phyloP scores from a whole-genome alignment of 1,139 yeast genomes.

The Yamadazyma epiphylla region DNA sequence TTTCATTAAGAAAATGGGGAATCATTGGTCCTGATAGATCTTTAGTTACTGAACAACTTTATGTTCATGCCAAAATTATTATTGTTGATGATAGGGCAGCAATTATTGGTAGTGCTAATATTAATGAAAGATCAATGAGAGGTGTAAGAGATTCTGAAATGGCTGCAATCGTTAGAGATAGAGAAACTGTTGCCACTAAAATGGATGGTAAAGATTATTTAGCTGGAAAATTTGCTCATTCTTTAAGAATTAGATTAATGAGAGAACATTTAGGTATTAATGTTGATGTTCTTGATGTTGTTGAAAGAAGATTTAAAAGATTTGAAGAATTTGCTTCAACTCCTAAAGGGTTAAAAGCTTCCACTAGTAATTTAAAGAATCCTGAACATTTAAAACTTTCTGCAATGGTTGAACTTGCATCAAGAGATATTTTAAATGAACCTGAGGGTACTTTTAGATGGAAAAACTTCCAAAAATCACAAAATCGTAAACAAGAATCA shows the following conservation, averaged over 20 bases:
- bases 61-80: slow-evolving; percentile 89
- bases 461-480: slow-evolving; percentile 31
- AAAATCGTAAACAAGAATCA: slow-evolving; percentile 13
- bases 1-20: slow-evolving; percentile 94
- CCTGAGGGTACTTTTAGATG: slow-evolving; percentile 47
- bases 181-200: slow-evolving; percentile 63
- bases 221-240: slow-evolving; percentile 88
- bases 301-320: slow-evolving; percentile 69
- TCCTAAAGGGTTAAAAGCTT: slow-evolving; percentile 38
- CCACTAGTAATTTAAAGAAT: slow-evolving; percentile 36
- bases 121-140: slow-evolving; percentile 92
- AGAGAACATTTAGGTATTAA: slow-evolving; percentile 94
- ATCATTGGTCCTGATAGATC: slow-evolving; percentile 73
- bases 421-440: slow-evolving; percentile 58
- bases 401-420: slow-evolving; percentile 71
- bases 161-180: slow-evolving; percentile 83
- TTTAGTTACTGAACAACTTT: slow-evolving; percentile 84
- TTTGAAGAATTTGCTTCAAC: slow-evolving; percentile 55
- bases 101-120: slow-evolving; percentile 93
- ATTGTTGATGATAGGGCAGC: slow-evolving; percentile 93
- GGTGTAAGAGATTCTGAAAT: slow-evolving; percentile 94
- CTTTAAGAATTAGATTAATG: slow-evolving; percentile 86
- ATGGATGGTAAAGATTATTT: slow-evolving; percentile 81
- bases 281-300: slow-evolving; percentile 80
- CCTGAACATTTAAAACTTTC: slow-evolving; percentile 40